A percentile compares a stretch with the other conserved stretches of the same genome.
Evolutionary conservation across 2,329 filamentous ascomycete species (phyloP).

Genomic region (Cryoendolithus antarcticus): DNA sequence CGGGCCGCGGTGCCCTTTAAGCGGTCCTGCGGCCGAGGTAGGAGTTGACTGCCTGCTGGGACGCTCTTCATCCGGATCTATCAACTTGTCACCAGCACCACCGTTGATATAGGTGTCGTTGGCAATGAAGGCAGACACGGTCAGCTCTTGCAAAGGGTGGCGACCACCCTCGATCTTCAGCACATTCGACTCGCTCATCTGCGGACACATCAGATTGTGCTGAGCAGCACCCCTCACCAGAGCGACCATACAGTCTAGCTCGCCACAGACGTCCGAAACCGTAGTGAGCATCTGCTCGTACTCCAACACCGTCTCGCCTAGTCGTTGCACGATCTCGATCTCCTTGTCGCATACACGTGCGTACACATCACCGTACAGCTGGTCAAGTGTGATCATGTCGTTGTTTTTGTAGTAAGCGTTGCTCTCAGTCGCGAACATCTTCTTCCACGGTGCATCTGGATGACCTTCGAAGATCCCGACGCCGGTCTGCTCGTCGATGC

Average conservation of each 20-base stretch:
- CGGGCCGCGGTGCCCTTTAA: slow-evolving; percentile 26
- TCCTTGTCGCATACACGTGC: slow-evolving; percentile 76
- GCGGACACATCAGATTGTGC: slow-evolving; percentile 59
- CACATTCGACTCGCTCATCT: slow-evolving; percentile 56
- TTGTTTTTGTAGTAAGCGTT: slow-evolving; percentile 76
- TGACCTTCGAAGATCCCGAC: slow-evolving; percentile 51
- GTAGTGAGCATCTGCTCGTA: slow-evolving; percentile 53
- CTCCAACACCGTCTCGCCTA: slow-evolving; percentile 58
- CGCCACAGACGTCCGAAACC: slow-evolving; percentile 68
- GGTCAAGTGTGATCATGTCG: slow-evolving; percentile 69
- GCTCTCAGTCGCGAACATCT: slow-evolving; percentile 57
- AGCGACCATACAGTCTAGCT: slow-evolving; percentile 76
- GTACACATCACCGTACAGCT: slow-evolving; percentile 72
- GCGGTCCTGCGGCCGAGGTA: slow-evolving; percentile 4
- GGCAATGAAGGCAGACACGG: slow-evolving; percentile 66
- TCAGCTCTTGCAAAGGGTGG: slow-evolving; percentile 76
- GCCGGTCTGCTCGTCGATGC: slow-evolving; percentile 46
- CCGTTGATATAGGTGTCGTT: slow-evolving; percentile 66
- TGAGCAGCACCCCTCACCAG: slow-evolving; percentile 63
- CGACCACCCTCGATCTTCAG: slow-evolving; percentile 67
- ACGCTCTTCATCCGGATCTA: neutral
- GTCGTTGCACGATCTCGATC: slow-evolving; percentile 71
- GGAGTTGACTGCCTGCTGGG: no score
- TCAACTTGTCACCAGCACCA: slow-evolving; percentile 31
- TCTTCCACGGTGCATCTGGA: slow-evolving; percentile 56